A percentile compares a stretch with the other conserved stretches of the same genome.
Evolutionary conservation across 2,329 filamentous ascomycete species (phyloP).

Genomic region (Trichoderma oligosporum): DNA sequence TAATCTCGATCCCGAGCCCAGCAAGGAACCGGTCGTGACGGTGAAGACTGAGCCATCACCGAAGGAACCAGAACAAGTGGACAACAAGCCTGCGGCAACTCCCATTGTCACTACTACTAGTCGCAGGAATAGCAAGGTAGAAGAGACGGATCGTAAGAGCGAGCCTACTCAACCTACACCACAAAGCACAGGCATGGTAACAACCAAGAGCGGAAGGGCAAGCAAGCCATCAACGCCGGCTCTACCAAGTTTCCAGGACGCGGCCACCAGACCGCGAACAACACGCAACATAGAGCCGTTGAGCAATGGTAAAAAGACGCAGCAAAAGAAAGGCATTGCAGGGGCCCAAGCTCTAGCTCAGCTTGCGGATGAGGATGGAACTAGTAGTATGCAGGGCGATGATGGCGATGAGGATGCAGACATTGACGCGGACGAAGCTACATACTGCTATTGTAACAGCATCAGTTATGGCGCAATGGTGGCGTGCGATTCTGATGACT

Average conservation of each 20-base stretch:
- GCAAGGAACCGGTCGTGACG: constrained; percentile 44
- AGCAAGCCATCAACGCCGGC: constrained; percentile 66
- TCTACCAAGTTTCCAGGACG: constrained; percentile 54
- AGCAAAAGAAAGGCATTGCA: constrained; percentile 55
- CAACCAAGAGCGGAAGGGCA: constrained; percentile 62
- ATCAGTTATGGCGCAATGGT: constrained; percentile 84
- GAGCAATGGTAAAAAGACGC: constrained; percentile 49
- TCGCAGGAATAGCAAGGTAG: constrained; percentile 44
- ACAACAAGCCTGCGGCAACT: constrained; percentile 20
- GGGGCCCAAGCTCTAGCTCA: constrained; percentile 37
- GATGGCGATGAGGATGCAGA: constrained; percentile 49
- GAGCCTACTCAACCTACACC: constrained; percentile 46
- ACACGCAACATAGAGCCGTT: constrained; percentile 44
- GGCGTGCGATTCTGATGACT: constrained; percentile 70
- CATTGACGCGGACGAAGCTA: constrained; percentile 66
- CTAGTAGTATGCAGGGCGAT: constrained; percentile 38
- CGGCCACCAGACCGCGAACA: constrained; percentile 47
- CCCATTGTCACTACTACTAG: constrained; percentile 27
- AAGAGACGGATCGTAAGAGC: constrained; percentile 37
- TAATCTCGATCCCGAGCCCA: constrained; percentile 45
- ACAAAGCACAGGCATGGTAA: constrained; percentile 44
- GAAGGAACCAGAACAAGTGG: constrained; percentile 29
- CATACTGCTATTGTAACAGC: constrained; percentile 76
- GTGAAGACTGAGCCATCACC: constrained; percentile 34
- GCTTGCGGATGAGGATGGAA: constrained; percentile 40